Evolutionary conservation across 1,284 basidiomycete genomes (phyloP).

Genomic region (Blastosporella zonata): DNA sequence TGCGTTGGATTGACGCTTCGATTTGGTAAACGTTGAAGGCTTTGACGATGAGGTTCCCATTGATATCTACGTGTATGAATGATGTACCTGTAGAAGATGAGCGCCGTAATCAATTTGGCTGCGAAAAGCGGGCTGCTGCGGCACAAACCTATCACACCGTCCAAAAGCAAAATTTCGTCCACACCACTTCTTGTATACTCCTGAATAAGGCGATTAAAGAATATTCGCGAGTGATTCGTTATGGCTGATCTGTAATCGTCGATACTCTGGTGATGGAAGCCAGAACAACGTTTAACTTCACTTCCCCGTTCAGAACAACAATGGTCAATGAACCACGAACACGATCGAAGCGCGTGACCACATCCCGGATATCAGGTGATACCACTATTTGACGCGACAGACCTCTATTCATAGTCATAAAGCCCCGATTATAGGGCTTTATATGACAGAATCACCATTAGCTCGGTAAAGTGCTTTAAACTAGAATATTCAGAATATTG

Average conservation of each 20-base stretch:
- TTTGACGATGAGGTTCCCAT: slow-evolving; percentile 14
- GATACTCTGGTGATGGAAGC: not conserved
- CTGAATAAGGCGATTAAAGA: not conserved
- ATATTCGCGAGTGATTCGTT: not conserved
- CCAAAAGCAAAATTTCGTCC: not conserved
- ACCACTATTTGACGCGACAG: not conserved
- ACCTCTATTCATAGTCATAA: not conserved
- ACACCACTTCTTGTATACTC: not conserved
- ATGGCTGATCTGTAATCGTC: not conserved
- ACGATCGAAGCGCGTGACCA: slow-evolving; percentile 9
- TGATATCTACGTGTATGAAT: not conserved
- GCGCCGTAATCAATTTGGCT: not conserved
- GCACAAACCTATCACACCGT: not conserved
- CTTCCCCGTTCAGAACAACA: not conserved
- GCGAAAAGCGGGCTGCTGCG: not conserved
- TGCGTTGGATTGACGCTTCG: not conserved
- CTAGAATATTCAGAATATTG: no score
- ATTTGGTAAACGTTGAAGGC: not conserved
- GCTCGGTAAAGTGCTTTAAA: no score
- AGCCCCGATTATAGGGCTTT: no score
- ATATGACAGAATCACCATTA: no score
- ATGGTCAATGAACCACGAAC: slow-evolving; percentile 7
- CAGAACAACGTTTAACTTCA: not conserved
- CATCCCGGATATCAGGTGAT: not conserved
- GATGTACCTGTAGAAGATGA: not conserved